Evolutionary conservation across 2,329 filamentous ascomycete species (phyloP).

Genomic region (Tolypocladium cylindrosporum): DNA sequence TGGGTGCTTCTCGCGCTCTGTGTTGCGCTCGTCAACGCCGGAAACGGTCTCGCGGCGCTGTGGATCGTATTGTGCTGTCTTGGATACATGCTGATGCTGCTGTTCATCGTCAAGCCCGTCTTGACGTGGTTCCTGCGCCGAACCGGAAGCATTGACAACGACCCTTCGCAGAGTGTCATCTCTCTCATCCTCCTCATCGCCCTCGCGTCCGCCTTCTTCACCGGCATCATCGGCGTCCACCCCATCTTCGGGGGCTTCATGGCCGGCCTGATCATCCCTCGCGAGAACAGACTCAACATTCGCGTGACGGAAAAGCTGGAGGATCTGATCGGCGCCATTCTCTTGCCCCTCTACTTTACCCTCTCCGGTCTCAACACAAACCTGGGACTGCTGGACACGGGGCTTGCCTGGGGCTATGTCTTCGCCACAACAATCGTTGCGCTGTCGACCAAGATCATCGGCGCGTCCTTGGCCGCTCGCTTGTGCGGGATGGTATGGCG

Average conservation of each 20-base stretch:
- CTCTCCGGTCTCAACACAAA: constrained; percentile 85
- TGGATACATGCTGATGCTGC: constrained; percentile 67
- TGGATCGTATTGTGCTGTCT: constrained; percentile 71
- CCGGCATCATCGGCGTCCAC: constrained; percentile 81
- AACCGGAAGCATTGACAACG: constrained; percentile 73
- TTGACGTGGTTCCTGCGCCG: constrained; percentile 67
- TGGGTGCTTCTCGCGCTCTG: constrained; percentile 92
- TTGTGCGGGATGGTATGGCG: constrained; percentile 75
- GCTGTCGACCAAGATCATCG: constrained; percentile 75
- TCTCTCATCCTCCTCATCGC: constrained; percentile 72
- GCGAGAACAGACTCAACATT: constrained; percentile 82
- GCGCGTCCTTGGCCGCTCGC: constrained; percentile 69
- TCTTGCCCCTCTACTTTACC: constrained; percentile 87
- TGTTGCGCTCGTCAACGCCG: constrained; percentile 85
- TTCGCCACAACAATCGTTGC: constrained; percentile 72
- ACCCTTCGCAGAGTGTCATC: constrained; percentile 77
- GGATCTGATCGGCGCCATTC: constrained; percentile 74
- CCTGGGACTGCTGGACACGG: constrained; percentile 70
- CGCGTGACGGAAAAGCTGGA: constrained; percentile 91
- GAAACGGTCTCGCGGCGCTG: constrained; percentile 69
- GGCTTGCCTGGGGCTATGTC: constrained; percentile 84
- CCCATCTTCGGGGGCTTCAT: constrained; percentile 92
- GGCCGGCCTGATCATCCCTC: constrained; percentile 79
- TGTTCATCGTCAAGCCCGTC: constrained; percentile 60
- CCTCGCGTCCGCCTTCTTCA: constrained; percentile 75